Base-by-base conservation (phyloP, 768 basidiomycete genomes). In the Termitomyces sp. region DNA sequence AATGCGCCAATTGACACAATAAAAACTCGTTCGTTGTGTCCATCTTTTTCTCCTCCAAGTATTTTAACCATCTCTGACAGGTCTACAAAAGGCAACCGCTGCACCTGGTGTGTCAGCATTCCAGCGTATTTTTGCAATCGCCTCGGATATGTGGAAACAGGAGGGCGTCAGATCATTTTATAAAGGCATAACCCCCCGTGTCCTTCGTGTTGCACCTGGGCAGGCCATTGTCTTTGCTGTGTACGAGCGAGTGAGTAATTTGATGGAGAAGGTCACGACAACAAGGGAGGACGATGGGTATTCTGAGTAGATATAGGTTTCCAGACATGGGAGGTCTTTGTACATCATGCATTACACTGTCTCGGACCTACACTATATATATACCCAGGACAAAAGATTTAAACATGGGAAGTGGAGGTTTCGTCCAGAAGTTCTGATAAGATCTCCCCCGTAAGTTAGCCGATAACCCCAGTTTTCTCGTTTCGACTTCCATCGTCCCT, bases 201-300 rank as follows among this genome's bases (percentile, higher is more conserved):
- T 99, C 37, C 77, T 97, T 66, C 86, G 97, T 55, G 97, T 99
- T 47, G 97, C 97, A 2, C 97, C 97, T 8, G 97, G 96, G 1
- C 93, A 93, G 71, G 95, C 95, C 2, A 91, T 98, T 64, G 96
- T 98, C 37, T 98, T 98, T 68, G 93, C 96, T 13, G 96, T 99
- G 30, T 98, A 98, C 67, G 96, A 99, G 76, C 80, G 89, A 52
- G 89, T 98, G 61, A 86, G 89, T 72, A 74, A 69, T 66, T 57
- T 81, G 41, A 88, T 96, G 58, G 95, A 96, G 79, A 76, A 71
- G 56, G 77, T 93, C 55, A 78, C 84, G 47, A 78, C 76, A 22
- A 72, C 76, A 22, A 73, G 75, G 41, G 82, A 82, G 60, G 88
- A 88, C 37, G 83, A 88, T 63, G 69, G 72, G 48, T 90, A 87